phyloP scores from a whole-genome alignment of 257 asterid genomes.

The Gynochthodes officinalis region DNA sequence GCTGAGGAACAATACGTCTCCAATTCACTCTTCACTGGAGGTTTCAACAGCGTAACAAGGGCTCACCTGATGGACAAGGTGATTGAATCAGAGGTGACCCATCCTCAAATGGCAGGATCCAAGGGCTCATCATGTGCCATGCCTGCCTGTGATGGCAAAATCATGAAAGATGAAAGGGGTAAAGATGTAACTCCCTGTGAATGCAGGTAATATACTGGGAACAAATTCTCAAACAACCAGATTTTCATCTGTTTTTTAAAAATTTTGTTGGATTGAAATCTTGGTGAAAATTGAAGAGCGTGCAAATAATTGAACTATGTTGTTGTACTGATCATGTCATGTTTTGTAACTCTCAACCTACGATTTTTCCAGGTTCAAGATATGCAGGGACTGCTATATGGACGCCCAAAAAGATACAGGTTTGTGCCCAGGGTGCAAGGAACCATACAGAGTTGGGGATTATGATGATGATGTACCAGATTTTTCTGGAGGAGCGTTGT shows the following conservation, averaged over 20 bases:
- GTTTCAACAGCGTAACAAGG: constrained; percentile 30
- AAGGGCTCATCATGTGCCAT: constrained; percentile 29
- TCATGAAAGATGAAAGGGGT: constrained; percentile 31
- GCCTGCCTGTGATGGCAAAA: constrained; percentile 31
- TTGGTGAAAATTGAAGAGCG: too few species aligned
- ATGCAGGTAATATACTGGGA: constrained; percentile 16
- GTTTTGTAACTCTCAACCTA: too few species aligned
- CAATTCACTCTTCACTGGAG: constrained; percentile 32
- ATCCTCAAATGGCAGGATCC: constrained; percentile 37
- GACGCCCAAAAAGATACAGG: constrained; percentile 31
- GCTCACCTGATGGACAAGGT: constrained; percentile 37
- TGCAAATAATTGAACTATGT: too few species aligned
- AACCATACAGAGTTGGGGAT: constrained; percentile 27
- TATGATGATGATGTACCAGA: constrained; percentile 11
- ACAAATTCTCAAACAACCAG: too few species aligned
- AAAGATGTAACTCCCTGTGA: constrained; percentile 33
- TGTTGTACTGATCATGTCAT: too few species aligned
- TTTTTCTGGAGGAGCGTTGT: background rate
- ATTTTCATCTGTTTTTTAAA: too few species aligned
- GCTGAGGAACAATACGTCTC: constrained; percentile 36
- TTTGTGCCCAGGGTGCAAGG: constrained; percentile 33
- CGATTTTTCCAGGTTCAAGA: constrained; percentile 23
- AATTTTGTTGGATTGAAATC: too few species aligned
- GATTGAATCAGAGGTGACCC: constrained; percentile 28
- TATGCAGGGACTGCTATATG: constrained; percentile 29